A percentile compares a stretch with the other conserved stretches of the same genome.
These are phyloP conservation scores for Pestalotiopsis sp. DNA, from an alignment of 2,329 filamentous ascomycete genomes.

Conservation along the genomic window DNA sequence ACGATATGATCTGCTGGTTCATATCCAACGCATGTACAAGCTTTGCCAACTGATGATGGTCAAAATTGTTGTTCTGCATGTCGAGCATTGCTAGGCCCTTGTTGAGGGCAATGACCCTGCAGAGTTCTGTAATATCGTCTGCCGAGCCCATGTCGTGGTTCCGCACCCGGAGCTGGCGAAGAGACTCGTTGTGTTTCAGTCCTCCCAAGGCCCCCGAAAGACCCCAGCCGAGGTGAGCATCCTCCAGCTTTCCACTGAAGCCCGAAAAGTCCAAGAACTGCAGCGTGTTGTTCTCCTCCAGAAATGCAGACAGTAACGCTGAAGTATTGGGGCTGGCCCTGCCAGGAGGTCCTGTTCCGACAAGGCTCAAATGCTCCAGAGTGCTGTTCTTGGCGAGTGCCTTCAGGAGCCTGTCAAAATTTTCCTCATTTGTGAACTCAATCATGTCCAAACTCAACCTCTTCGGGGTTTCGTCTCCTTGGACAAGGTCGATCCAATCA, in stretches of 20 bases:
- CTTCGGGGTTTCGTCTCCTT: constrained; percentile 49
- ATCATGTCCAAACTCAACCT: constrained; percentile 59
- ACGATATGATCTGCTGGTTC: constrained; percentile 33
- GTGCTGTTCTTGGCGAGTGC: constrained; percentile 53
- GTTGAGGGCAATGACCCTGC: constrained; percentile 52
- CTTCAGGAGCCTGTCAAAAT: constrained; percentile 52
- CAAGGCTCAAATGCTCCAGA: constrained; percentile 55
- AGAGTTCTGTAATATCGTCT: constrained; percentile 43
- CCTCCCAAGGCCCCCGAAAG: constrained; percentile 54
- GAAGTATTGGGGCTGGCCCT: constrained; percentile 50
- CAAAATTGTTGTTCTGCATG: constrained; percentile 58
- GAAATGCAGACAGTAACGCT: constrained; percentile 51
- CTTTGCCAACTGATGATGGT: constrained; percentile 35
- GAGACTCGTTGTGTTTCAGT: constrained; percentile 44
- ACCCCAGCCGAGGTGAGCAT: constrained; percentile 56
- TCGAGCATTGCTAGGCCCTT: constrained; percentile 54
- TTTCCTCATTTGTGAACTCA: constrained; percentile 55
- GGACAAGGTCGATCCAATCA: constrained; percentile 51
- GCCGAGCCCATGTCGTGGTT: constrained; percentile 57
- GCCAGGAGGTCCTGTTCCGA: constrained; percentile 54
- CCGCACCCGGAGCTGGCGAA: constrained; percentile 56
- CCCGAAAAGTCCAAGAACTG: constrained; percentile 60
- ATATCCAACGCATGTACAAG: constrained; percentile 30
- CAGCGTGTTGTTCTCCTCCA: constrained; percentile 52
- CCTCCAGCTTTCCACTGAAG: constrained; percentile 59